Base-by-base conservation (phyloP, 1,284 basidiomycete species). In the Sporisorium exsertum region DNA sequence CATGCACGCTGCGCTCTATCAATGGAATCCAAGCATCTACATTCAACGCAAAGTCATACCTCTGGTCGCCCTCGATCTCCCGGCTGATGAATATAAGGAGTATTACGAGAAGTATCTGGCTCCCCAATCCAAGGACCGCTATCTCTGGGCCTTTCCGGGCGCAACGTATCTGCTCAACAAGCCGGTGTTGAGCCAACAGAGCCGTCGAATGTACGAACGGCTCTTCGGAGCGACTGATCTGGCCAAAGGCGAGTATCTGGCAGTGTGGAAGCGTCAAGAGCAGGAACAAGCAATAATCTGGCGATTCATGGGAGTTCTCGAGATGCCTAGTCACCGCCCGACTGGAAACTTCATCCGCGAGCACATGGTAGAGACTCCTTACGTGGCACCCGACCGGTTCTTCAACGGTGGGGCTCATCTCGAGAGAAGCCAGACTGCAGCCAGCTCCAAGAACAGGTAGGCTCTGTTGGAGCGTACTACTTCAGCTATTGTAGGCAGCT, bases 341-440 rank as follows among this genome's bases (percentile, higher is more conserved):
- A 32, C 55, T 7, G 20, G 4, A 10, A 24, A 16, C 9, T 46
- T 56, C 13, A 24, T 56, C 2, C 20, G 16, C n/a, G 27, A 27
- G 32, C 22, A 46, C 22, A 35, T 35, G 29, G 7, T 22, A 3
- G 13, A 33, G 16, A 33, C 35, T 35, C 5, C 42, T 20, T 56
- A 56, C 15, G 6, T 4, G 20, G 12, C 5, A n/a, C 42, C 43
- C 1, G 24, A 15, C 12, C 8, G 4, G 32, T 57, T 24, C 15
- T 26, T 47, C 16, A 26, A 57, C 10, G 43, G 33, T 35, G 55
- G 20, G 26, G 43, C 32, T 7, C 43, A 57, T 35, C 55, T 57
- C 22, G 55, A 57, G 22, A 2, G 20, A 2, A 46, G 43, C 16
- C 55, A 57, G 32, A 7, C 5, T 45, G 27, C 54, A 6, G 13